These are phyloP conservation scores for Paecilomyces variotii DNA, from an alignment of 2,329 filamentous ascomycete genomes.

Conservation along the genomic window DNA sequence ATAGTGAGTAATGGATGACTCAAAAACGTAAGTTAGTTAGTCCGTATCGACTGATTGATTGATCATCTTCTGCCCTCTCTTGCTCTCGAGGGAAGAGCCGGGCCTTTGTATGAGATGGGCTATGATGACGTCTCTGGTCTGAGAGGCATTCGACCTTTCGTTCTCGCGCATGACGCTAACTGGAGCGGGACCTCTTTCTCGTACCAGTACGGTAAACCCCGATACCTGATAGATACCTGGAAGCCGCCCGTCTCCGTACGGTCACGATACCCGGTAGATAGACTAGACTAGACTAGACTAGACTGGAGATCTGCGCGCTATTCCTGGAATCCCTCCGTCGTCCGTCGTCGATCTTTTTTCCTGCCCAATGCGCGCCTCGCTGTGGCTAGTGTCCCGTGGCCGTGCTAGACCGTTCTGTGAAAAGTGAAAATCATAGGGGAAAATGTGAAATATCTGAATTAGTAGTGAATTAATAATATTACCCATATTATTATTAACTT, in stretches of 20 bases:
- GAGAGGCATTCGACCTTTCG: not conserved
- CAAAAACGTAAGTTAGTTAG: not conserved
- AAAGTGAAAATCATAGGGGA: no score
- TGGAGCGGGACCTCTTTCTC: not conserved
- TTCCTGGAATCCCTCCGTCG: not conserved
- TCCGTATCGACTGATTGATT: no score
- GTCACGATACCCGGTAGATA: not conserved
- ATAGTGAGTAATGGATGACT: not conserved
- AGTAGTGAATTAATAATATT: no score
- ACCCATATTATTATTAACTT: no score
- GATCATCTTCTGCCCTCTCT: no score
- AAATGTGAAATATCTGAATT: no score
- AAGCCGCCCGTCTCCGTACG: not conserved
- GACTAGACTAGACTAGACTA: no score
- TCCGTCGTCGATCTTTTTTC: not conserved
- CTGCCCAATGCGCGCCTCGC: not conserved
- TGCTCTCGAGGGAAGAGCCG: not conserved
- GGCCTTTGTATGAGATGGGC: not conserved
- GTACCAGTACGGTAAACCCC: not conserved
- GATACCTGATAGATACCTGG: not conserved
- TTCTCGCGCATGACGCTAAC: not conserved
- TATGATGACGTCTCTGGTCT: not conserved
- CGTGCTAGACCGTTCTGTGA: no score
- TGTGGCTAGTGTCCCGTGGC: not conserved
- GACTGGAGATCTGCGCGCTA: not conserved